Evolutionary conservation across 306 rosid genomes (phyloP), one percentile per base, ranked within the genome.

Genomic region (Styphnolobium japonicum): DNA sequence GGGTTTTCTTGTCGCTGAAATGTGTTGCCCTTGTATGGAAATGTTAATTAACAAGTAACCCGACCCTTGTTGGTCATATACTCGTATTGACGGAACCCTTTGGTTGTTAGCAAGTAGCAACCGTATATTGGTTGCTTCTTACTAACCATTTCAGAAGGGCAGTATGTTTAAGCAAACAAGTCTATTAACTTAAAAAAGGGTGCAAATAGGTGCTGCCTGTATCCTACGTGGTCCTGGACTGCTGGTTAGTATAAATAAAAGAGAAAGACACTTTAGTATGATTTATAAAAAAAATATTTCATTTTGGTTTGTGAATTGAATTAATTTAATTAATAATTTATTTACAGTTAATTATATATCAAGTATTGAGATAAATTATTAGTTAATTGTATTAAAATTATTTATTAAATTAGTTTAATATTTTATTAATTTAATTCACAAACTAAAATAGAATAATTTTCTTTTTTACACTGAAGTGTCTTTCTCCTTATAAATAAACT

Each of bases 101-200:
- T 67, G 79, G 78, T 72, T 71, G 52, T 71, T 71, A 67, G 88
- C 88, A 64, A 86, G 68, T 71, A 67, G 88, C 88, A 64, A 86
- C 79, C 58, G 71, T 77, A 66, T 64, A 79, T 52, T 23, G 49
- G 73, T 73, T 80, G 76, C 78, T 64, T 77, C 71, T 42, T 31
- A 67, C 87, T 69, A 66, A 76, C 85, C 76, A 64, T 63, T 80
- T 75, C 79, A 31, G 61, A 51, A 63, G 82, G 71, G 75, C 76
- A 62, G 57, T 75, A 55, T 49, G 57, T 75, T 43, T 49, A 80
- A 84, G 78, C 62, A 21, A 14, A 75, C 69, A 53, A 63, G 64
- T 77, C 52, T 18, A 57, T 43, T 25, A 78, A 61, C 75, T 65
- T 6, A 14, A n/a, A 18, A 64, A 42, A 31, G 39, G 66, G 64